Base-by-base conservation (phyloP, 169 alveolate species). In the Miamiensis avidus region DNA sequence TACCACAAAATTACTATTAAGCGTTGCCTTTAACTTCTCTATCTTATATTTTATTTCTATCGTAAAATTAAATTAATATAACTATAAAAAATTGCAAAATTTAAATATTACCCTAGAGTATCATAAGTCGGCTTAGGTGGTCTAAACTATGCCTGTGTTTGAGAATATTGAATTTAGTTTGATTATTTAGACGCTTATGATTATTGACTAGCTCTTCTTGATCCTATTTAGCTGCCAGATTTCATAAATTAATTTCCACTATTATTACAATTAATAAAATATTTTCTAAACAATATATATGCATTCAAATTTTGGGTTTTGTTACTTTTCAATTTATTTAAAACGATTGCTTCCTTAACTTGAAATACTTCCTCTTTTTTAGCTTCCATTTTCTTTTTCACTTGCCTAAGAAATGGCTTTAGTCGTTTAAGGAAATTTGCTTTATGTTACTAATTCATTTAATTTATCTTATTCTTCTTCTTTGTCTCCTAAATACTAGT, bases 401-500 rank as follows among this genome's bases (percentile, higher is more conserved):
- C 26, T 11, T 49, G 69, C 26, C 20, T 49, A 4, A 49, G 69
- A 49, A 11, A 11, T n/a, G n/a, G n/a, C n/a, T n/a, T n/a, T n/a
- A n/a, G n/a, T n/a, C n/a, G n/a, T n/a, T n/a, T n/a, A n/a, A n/a
- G n/a, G n/a, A n/a, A n/a, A n/a, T n/a, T 49, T 49, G 69, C 20
- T 49, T 49, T 49, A 11, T 49, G 20, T 49, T n/a, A 49, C 4
- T 49, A 49, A 49, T 11, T 49, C 69, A 11, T 49, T 11, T 49
- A 11, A 49, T 49, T 49, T 49, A 11, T 49, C 69, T 49, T 11
- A 11, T 11, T 11, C 20, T 49, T 49, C 82, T 77, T 77, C 82
- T 27, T 33, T 77, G 25, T 31, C 82, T 25, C 82, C 82, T 25
- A 33, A 1, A 30, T 32, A 33, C 82, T 77, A 30, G 64, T 77